phyloP scores from a whole-genome alignment of 2,329 filamentous ascomycete genomes.

The Diaporthe longicolla region DNA sequence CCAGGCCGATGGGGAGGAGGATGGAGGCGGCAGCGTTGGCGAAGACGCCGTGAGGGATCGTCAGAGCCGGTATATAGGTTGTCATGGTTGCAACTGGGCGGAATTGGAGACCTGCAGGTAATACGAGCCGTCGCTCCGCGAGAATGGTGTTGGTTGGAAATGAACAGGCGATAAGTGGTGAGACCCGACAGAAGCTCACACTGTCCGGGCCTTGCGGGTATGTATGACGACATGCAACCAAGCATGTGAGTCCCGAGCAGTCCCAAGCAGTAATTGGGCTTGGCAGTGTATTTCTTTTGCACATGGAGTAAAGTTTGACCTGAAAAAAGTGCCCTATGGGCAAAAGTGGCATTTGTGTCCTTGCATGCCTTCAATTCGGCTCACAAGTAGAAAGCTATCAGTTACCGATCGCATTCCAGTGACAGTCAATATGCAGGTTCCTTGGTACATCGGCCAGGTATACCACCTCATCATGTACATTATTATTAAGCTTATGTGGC shows the following conservation, averaged over 20 bases:
- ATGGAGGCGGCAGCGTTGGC: conserved; percentile 80
- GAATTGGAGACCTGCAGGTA: background rate
- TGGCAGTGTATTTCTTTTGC: background rate
- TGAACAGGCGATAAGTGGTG: conserved; percentile 26
- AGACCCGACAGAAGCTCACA: conserved; percentile 9
- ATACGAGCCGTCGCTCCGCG: background rate
- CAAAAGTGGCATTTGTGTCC: too few species aligned
- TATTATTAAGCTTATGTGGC: too few species aligned
- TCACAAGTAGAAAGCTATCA: background rate
- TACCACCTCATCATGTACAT: too few species aligned
- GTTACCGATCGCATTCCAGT: background rate
- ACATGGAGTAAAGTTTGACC: background rate
- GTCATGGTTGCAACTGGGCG: conserved; percentile 72
- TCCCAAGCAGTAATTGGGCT: conserved; percentile 1
- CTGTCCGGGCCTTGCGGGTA: conserved; percentile 14
- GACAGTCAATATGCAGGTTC: background rate
- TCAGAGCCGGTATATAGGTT: conserved; percentile 82
- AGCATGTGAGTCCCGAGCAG: conserved; percentile 10
- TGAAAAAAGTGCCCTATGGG: background rate
- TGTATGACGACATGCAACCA: conserved; percentile 28
- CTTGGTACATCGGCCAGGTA: background rate
- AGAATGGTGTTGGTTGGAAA: background rate
- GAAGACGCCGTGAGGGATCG: conserved; percentile 80
- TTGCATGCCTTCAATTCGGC: background rate
- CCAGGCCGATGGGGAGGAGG: conserved; percentile 80